These are phyloP conservation scores for Coemansia sp. DNA, from an alignment of 192 early-diverging fungal species.

Conservation along the genomic window DNA sequence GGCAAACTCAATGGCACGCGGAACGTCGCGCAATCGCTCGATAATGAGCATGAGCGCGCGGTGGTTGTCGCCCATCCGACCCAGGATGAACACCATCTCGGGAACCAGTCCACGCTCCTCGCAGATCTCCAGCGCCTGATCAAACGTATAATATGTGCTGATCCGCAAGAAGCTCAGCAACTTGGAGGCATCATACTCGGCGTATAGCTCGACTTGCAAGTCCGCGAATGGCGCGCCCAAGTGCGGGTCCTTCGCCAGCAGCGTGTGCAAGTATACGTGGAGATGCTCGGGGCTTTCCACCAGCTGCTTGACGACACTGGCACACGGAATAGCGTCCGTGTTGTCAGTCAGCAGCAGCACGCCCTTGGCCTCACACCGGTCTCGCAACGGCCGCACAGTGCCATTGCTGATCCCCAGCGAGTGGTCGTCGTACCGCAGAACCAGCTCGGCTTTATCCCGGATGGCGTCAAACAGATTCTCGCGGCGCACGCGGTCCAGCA, in stretches of 20 bases:
- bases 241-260: constrained; percentile 64
- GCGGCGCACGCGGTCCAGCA: constrained; percentile 74
- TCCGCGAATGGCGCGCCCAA: constrained; percentile 75
- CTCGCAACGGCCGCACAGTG: constrained; percentile 22
- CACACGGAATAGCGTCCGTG: constrained; percentile 78
- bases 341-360: constrained; percentile 83
- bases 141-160: constrained; percentile 76
- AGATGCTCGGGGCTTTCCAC: constrained; percentile 61
- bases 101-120: constrained; percentile 88
- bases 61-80: constrained; percentile 97
- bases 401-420: constrained; percentile 9
- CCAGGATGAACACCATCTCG: constrained; percentile 97
- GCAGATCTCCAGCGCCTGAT: constrained; percentile 73
- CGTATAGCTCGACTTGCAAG: constrained; percentile 87
- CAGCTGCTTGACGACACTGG: constrained; percentile 75
- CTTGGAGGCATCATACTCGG: constrained; percentile 77
- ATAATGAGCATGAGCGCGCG: constrained; percentile 94
- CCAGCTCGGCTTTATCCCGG: constrained; percentile 74
- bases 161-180: constrained; percentile 85
- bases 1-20: constrained; percentile 96
- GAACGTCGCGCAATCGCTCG: constrained; percentile 85
- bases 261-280: constrained; percentile 91
- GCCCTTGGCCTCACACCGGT: constrained; percentile 59
- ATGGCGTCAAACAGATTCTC: constrained; percentile 85
- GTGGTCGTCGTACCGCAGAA: constrained; percentile 84